Evolutionary conservation across 2,329 filamentous ascomycete genomes (phyloP), one percentile per base, ranked within the genome.

Genomic region (Lasiodiplodia theobromae): DNA sequence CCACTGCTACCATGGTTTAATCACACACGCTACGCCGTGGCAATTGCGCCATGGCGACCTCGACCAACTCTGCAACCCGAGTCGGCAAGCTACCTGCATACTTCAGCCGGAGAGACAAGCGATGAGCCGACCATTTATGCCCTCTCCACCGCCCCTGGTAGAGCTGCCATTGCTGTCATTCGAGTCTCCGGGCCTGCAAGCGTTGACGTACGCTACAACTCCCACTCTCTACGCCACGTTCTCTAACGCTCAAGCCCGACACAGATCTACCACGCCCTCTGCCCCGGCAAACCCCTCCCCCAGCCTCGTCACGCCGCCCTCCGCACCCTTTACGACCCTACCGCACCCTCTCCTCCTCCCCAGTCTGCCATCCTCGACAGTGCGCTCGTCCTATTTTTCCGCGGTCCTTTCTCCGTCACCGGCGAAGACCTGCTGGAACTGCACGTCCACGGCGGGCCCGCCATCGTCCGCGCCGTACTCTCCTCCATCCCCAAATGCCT

Each of bases 381-480:
- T 0, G 92, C 96, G 0, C 80, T 98, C 14, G 85, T 97, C 2
- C 86, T 98, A 34, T 92, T 91, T 80, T 97, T 98, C 72, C 92
- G 93, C 0, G 85, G 83, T 0, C 94, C 95, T 0, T 87, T 87
- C 60, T 97, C 94, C 0, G 93, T 93, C 10, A 99, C 96, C 0
- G 96, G 96, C 37, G 94, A 98, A 77, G 93, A 97, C 76, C 85
- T 98, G 1, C 86, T 99, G 2, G 96, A 99, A 78, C 81, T 99
- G 5, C 96, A 99, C 74, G 87, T 97, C n/a, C 96, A 99, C 75
- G 96, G 96, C 34, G 95, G 96, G 0, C 86, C 90, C 2, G 96
- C 96, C 2, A 94, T 96, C 6, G 91, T 97, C 54, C 94, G 92
- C 75, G 93, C 95, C 1, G 92, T 97, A 0, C 84, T 99, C 2